Base-by-base conservation (phyloP, 305 asterid species). In the Fraxinus xanthoxyloides region DNA sequence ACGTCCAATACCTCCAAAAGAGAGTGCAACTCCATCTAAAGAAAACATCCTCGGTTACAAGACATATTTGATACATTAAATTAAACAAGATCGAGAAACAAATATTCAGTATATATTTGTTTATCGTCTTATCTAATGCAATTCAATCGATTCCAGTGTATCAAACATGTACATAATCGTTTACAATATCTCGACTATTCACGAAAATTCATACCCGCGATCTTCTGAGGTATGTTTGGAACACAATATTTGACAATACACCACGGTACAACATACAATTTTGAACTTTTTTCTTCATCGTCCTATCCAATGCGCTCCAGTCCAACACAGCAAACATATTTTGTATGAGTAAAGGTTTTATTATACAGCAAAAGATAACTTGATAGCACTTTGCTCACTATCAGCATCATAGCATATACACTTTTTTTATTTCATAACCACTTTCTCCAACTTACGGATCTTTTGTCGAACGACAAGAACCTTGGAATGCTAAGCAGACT, bases 401-500 rank as follows among this genome's bases (percentile, higher is more conserved):
- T 59, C 69, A 59, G 69, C 69, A 59, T 59, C 17, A 59, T 56
- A 56, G 32, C 72, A 65, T 63, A 63, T 26, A 65, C 30, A 26
- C 31, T 65, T 3, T 4, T 26, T 24, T 34, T 76, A 92, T 63
- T 75, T 95, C 90, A 92, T 63, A 92, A 78, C 99, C 98, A 93
- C 85, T 92, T 95, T 82, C 98, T 91, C 73, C 73, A 65, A 65
- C 35, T 65, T 3, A 84, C 40, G 4, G 98, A 92, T 85, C 95
- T 85, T 84, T 84, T 92, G 69, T 92, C 94, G 63, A 86, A 82
- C 24, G 98, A 89, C 89, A 93, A 84, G 89, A 94, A 92, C 87
- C 99, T 88, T 1, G 99, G 99, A 19, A 96, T 84, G 81, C 98
- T 97, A 23, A 96, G 93, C 77, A 97, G 90, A 82, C 98, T 96